phyloP scores from a whole-genome alignment of 2,329 filamentous ascomycete species.

The Chaetomiaceae sp. region DNA sequence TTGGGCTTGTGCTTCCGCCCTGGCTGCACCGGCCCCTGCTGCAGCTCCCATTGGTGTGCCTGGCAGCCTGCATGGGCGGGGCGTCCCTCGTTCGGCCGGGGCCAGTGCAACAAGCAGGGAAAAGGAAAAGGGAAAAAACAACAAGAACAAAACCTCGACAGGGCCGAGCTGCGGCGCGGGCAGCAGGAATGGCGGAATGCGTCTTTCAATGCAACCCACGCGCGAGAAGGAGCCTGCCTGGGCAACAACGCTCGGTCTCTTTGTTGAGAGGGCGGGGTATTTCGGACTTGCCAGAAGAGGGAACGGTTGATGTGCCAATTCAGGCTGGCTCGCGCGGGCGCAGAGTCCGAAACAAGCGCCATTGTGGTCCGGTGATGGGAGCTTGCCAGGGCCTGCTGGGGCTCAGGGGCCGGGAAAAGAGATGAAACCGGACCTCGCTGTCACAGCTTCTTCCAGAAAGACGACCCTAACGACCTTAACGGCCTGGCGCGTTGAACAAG shows the following conservation, averaged over 20 bases:
- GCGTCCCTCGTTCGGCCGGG: constrained; percentile 3
- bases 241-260: constrained; percentile 6
- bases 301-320: constrained; percentile 17
- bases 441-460: constrained; percentile 30
- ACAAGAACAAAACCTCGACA: no score
- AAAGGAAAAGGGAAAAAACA: neutral
- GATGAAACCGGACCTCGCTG: constrained; percentile 23
- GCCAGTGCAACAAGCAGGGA: neutral
- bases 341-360: constrained; percentile 24
- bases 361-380: constrained; percentile 9
- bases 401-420: constrained; percentile 18
- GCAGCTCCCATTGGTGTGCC: constrained; percentile 17
- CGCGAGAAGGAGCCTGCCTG: neutral
- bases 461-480: no score
- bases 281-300: constrained; percentile 13
- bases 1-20: neutral
- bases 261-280: constrained; percentile 2
- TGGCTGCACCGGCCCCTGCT: no score
- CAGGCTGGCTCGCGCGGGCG: constrained; percentile 14
- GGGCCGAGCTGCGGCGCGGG: no score
- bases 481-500: constrained; percentile 2
- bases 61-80: constrained; percentile 15
- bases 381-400: no score
- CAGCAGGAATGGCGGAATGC: neutral
- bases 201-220: neutral